Base-by-base conservation (phyloP, 1,139 yeast species). In the Magnusiomyces sp. region DNA sequence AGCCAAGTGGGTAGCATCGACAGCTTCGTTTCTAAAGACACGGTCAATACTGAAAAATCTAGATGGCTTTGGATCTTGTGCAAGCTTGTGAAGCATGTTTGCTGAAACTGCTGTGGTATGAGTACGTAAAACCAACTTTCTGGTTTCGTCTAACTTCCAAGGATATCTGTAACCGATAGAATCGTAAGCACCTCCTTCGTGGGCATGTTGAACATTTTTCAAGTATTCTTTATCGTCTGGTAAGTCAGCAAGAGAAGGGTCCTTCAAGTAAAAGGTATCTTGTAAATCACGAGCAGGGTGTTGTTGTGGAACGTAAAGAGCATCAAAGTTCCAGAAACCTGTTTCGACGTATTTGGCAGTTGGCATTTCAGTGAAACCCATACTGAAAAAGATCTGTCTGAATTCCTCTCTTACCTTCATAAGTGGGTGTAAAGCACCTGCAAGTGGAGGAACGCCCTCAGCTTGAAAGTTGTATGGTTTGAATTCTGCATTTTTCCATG, bases 361-460 rank as follows among this genome's bases (percentile, higher is more conserved):
- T 54, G 98, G 97, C 99, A 92, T 92, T 73, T 92, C 99, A 34
- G 92, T 81, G 80, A 92, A 92, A 10, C 99, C 99, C 89, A 92
- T 81, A 43, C 94, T 81, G 72, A 92, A 92, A 79, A 94, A 92
- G 64, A 94, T 90, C 68, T 90, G 95, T 73, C 98, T 80, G 71
- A 92, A 94, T 70, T 94, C 98, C 70, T 90, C 97, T 63, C 97
- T 81, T 52, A 92, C 97, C 71, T 92, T 92, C 73, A 81, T 88
- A 63, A 92, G 76, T 37, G 99, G 99, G 70, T 92, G 99, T 62
- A 92, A 76, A 43, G 98, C 95, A 65, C 99, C 99, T 27, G 95
- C 79, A 45, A 72, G 74, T 48, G 97, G 94, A 58, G 75, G 73
- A 46, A 87, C 79, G 65, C 99, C 98, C 72, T 92, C 95, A 47